These are phyloP conservation scores for Cyberlindnera mrakii DNA, from an alignment of 805 yeast genomes.

Conservation along the genomic window DNA sequence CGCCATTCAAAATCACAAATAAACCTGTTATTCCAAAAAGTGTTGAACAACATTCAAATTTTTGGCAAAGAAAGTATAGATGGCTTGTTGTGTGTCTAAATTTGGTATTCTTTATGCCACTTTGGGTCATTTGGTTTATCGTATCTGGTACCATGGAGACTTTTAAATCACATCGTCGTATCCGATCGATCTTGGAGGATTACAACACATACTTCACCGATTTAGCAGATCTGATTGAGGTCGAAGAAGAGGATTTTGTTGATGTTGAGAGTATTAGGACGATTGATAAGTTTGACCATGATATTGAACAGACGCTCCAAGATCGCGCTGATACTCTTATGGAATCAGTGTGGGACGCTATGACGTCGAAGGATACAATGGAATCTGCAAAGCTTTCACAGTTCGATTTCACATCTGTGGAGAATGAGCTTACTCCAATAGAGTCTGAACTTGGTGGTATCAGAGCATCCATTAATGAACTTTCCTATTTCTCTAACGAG, in stretches of 20 bases:
- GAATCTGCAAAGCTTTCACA: slow-evolving; percentile 17
- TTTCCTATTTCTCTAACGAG: slow-evolving; percentile 23
- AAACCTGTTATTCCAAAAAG: slow-evolving; percentile 11
- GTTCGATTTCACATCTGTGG: slow-evolving; percentile 8
- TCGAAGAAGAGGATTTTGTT: slow-evolving; percentile 3
- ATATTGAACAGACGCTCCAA: slow-evolving; percentile 38
- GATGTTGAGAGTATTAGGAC: slow-evolving; percentile 9
- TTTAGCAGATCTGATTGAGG: slow-evolving; percentile 12
- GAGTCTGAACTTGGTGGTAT: slow-evolving; percentile 7
- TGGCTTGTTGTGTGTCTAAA: slow-evolving; percentile 44
- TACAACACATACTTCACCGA: slow-evolving; percentile 21
- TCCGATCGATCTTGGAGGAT: slow-evolving; percentile 24
- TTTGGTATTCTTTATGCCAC: slow-evolving; percentile 49
- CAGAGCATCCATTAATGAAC: slow-evolving; percentile 23
- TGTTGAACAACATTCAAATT: slow-evolving; percentile 16
- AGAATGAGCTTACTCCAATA: neutral
- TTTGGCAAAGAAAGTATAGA: slow-evolving; percentile 34
- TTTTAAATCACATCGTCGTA: slow-evolving; percentile 33
- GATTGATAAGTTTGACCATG: slow-evolving; percentile 21
- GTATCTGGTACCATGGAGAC: slow-evolving; percentile 37
- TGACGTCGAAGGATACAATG: slow-evolving; percentile 31
- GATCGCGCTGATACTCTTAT: slow-evolving; percentile 61
- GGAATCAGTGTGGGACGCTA: slow-evolving; percentile 57
- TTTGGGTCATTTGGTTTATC: slow-evolving; percentile 57
- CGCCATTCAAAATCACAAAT: slow-evolving; percentile 31